Conservation (phyloP, 2,329 filamentous ascomycete species). For the Fusarium siculi region DNA sequence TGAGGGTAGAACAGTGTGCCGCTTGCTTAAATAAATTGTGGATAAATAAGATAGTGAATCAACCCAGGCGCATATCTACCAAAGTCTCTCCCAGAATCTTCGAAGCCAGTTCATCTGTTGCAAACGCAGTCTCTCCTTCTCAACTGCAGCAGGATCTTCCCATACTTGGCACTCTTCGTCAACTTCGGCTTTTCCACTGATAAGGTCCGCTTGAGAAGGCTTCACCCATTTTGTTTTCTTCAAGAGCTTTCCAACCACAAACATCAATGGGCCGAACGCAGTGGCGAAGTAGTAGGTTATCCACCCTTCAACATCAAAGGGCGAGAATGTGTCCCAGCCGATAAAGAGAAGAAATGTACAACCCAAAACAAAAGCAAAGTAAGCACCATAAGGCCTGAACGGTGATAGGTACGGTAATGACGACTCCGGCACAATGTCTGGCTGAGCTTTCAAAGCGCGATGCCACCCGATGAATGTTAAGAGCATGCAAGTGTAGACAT, state of each 20-base stretch:
- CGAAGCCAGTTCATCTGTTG: neutral
- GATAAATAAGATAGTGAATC: accelerated
- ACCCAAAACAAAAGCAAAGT: neutral
- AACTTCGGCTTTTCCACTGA: neutral
- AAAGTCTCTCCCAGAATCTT: neutral
- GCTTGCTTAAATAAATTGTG: no score
- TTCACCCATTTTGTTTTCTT: neutral
- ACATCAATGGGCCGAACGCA: neutral
- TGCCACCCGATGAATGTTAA: neutral
- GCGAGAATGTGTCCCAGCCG: neutral
- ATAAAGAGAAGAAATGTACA: neutral
- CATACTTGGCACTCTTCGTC: neutral
- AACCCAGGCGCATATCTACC: neutral
- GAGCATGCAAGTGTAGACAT: neutral
- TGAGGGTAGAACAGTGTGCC: accelerated
- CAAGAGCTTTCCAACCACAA: neutral
- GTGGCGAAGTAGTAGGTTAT: neutral
- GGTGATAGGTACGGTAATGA: neutral
- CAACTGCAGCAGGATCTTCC: neutral
- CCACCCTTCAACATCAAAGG: neutral
- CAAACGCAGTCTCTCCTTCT: neutral
- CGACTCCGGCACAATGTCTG: neutral
- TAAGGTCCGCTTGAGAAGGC: neutral
- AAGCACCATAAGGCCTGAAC: neutral
- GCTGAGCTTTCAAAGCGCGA: neutral